Conservation (phyloP, 2,329 filamentous ascomycete species). For the Westerdykella ornata region DNA sequence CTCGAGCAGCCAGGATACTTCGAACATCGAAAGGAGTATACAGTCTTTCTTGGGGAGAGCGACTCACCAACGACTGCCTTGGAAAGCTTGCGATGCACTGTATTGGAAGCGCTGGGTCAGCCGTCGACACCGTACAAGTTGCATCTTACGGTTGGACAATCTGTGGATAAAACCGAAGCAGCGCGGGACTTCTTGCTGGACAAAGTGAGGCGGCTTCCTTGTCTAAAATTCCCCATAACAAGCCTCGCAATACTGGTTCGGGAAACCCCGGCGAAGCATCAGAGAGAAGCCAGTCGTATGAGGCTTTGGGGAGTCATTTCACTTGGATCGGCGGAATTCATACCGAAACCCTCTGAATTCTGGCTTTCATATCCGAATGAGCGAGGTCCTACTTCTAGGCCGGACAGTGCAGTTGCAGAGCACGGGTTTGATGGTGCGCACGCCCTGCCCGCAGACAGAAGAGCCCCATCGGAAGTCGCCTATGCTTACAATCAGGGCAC, state of each 20-base stretch:
- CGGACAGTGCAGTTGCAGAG: no score
- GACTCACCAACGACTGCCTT: slow-evolving; percentile 6
- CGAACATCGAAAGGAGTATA: slow-evolving; percentile 45
- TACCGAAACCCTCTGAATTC: slow-evolving; percentile 6
- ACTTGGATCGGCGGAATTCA: slow-evolving; percentile 1
- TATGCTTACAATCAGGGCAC: background rate
- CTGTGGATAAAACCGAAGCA: slow-evolving; percentile 41
- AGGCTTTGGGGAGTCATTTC: slow-evolving; percentile 50
- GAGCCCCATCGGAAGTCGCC: background rate
- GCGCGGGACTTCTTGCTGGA: slow-evolving; percentile 48
- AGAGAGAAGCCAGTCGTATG: slow-evolving; percentile 45
- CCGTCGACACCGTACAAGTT: slow-evolving; percentile 20
- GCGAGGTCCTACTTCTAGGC: background rate
- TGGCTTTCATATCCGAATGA: slow-evolving; percentile 7
- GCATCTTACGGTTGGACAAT: slow-evolving; percentile 59
- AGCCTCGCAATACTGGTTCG: slow-evolving; percentile 51
- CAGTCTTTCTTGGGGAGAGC: slow-evolving; percentile 27
- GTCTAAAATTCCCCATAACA: slow-evolving; percentile 45
- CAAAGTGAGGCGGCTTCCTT: slow-evolving; percentile 47
- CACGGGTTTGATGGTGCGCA: slow-evolving; percentile 1
- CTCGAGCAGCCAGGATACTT: slow-evolving; percentile 46
- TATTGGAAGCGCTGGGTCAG: slow-evolving; percentile 23
- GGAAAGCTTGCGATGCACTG: slow-evolving; percentile 12
- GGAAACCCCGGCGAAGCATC: slow-evolving; percentile 33
- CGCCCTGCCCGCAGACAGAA: background rate